phyloP scores from a whole-genome alignment of 441 rosid genomes.

The Biscutella laevigata region DNA sequence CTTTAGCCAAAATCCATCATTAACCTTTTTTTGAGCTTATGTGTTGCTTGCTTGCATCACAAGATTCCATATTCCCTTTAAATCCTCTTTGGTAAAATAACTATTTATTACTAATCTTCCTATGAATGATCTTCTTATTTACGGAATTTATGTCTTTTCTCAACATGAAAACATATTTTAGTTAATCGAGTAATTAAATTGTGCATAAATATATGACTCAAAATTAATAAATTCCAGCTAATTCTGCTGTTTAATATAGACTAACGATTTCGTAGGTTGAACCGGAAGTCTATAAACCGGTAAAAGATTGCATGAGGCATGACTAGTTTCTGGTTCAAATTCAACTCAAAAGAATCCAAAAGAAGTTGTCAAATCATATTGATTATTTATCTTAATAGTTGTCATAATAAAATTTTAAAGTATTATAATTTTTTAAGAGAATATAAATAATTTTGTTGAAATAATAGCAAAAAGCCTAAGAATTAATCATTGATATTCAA shows the following conservation, averaged over 20 bases:
- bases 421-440: too few species aligned
- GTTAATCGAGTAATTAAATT: not conserved
- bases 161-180: not conserved
- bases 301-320: conserved; percentile 13
- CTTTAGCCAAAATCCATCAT: conserved; percentile 24
- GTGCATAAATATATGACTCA: not conserved
- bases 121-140: conserved; percentile 3
- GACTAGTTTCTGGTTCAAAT: conserved; percentile 18
- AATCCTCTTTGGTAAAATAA: conserved; percentile 10
- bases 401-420: too few species aligned
- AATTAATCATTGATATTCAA: too few species aligned
- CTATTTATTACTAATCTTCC: not conserved
- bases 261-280: not conserved
- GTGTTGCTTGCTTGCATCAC: conserved; percentile 18
- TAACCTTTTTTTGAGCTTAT: conserved; percentile 7
- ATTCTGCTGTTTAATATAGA: not conserved
- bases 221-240: conserved; percentile 13
- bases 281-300: not conserved
- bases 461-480: too few species aligned
- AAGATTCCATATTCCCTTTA: conserved; percentile 20
- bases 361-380: too few species aligned
- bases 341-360: not conserved
- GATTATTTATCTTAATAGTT: too few species aligned
- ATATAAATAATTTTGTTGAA: too few species aligned
- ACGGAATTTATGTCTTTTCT: conserved; percentile 17